phyloP scores from a whole-genome alignment of 2,329 filamentous ascomycete genomes.

The Huntiella decipiens region DNA sequence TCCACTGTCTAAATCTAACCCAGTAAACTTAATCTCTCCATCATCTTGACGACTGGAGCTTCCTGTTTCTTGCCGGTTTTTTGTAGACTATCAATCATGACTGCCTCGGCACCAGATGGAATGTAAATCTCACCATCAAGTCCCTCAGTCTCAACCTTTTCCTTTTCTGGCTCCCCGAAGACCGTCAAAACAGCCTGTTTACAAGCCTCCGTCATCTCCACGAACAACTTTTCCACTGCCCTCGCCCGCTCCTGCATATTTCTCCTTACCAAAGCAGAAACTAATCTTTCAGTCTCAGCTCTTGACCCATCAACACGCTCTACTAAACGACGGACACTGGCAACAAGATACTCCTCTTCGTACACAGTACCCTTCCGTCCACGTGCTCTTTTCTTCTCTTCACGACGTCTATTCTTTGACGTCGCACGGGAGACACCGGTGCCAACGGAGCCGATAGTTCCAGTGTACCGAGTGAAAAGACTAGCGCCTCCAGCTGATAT shows the following conservation, averaged over 20 bases:
- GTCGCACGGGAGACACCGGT: conserved; percentile 62
- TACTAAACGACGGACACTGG: conserved; percentile 64
- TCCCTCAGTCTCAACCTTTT: conserved; percentile 12
- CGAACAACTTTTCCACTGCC: conserved; percentile 55
- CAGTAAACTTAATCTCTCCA: conserved; percentile 32
- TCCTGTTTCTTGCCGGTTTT: conserved; percentile 26
- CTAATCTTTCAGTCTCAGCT: conserved; percentile 53
- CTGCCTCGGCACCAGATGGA: conserved; percentile 31
- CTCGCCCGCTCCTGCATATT: conserved; percentile 75
- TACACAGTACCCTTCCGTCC: conserved; percentile 96
- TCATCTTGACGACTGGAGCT: conserved; percentile 28
- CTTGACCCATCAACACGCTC: conserved; percentile 59
- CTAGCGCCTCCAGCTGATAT: conserved; percentile 58
- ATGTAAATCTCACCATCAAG: conserved; percentile 15
- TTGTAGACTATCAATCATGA: conserved; percentile 31
- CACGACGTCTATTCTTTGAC: conserved; percentile 68
- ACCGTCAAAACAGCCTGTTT: conserved; percentile 49
- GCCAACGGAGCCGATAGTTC: conserved; percentile 49
- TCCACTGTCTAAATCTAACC: not conserved
- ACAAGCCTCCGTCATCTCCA: conserved; percentile 56
- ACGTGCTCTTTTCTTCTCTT: conserved; percentile 85
- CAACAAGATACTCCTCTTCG: conserved; percentile 91
- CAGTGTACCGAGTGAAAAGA: conserved; percentile 83
- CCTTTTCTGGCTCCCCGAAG: conserved; percentile 24
- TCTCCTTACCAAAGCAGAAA: conserved; percentile 58